These are phyloP conservation scores for Podila minutissima DNA, from an alignment of 192 early-diverging fungal genomes.

Conservation along the genomic window DNA sequence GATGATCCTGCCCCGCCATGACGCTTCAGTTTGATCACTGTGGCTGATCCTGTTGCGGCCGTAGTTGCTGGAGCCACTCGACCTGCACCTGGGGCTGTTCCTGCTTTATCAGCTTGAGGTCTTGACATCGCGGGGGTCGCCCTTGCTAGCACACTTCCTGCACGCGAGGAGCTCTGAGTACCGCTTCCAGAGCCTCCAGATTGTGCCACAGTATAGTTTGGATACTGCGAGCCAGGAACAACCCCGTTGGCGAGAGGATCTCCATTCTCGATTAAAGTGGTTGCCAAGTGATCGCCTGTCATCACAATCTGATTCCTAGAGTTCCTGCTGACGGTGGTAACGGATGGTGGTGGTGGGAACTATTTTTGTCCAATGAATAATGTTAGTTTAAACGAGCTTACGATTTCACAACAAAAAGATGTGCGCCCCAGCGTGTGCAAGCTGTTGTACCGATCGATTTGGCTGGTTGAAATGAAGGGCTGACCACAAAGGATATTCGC, in stretches of 20 bases:
- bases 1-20: conserved; percentile 59
- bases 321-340: conserved; percentile 44
- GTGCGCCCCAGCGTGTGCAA: too few relatives aligned
- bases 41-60: conserved; percentile 8
- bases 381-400: background rate
- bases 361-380: conserved; percentile 1
- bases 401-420: background rate
- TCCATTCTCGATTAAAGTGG: conserved; percentile 37
- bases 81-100: background rate
- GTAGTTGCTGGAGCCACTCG: background rate
- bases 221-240: conserved; percentile 13
- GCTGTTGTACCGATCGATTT: conserved; percentile 53
- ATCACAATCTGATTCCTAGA: conserved; percentile 48
- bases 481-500: conserved; percentile 81
- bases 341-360: conserved; percentile 39
- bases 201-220: conserved; percentile 6
- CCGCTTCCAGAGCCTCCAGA: background rate
- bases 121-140: too few relatives aligned
- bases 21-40: conserved; percentile 44
- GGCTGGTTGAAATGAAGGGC: conserved; percentile 83
- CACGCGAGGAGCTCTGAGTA: too few relatives aligned
- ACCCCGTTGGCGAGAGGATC: conserved; percentile 11
- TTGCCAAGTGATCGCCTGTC: conserved; percentile 39
- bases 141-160: too few relatives aligned
- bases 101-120: too few relatives aligned